A percentile compares a stretch with the other conserved stretches of the same genome.
These are phyloP conservation scores for Ophiostoma tasmaniense DNA, from an alignment of 2,329 filamentous ascomycete genomes.

Conservation along the genomic window DNA sequence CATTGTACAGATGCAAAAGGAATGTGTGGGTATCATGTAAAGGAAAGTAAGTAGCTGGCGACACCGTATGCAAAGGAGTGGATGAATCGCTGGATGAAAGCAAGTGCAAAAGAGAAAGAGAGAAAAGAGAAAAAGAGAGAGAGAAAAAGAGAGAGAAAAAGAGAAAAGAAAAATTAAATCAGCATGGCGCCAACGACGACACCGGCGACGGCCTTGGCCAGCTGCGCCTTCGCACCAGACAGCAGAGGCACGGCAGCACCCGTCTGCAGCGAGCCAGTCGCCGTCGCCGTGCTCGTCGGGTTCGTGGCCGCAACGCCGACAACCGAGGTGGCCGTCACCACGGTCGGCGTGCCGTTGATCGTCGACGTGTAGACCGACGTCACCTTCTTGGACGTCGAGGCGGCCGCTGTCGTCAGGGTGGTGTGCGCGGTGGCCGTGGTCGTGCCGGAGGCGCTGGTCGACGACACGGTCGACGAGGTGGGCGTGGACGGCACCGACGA, in stretches of 20 bases:
- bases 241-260: constrained; percentile 18
- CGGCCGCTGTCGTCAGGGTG: background rate
- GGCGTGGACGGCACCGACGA: too few species aligned
- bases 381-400: constrained; percentile 16
- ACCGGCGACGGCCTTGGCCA: constrained; percentile 21
- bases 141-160: background rate
- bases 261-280: constrained; percentile 29
- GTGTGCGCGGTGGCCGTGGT: background rate
- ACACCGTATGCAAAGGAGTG: constrained; percentile 7
- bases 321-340: constrained; percentile 42
- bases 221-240: background rate
- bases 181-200: constrained; percentile 20
- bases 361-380: constrained; percentile 39
- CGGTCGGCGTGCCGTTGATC: constrained; percentile 36
- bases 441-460: background rate
- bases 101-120: background rate
- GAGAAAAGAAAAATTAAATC: constrained; percentile 12
- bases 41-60: constrained; percentile 7
- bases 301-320: constrained; percentile 33
- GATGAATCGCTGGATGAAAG: constrained; percentile 5
- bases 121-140: background rate
- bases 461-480: constrained; percentile 7
- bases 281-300: constrained; percentile 27
- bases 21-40: constrained; percentile 15
- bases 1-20: constrained; percentile 21